phyloP scores from a whole-genome alignment of 2,329 filamentous ascomycete genomes.

The Fonsecaea multimorphosa region DNA sequence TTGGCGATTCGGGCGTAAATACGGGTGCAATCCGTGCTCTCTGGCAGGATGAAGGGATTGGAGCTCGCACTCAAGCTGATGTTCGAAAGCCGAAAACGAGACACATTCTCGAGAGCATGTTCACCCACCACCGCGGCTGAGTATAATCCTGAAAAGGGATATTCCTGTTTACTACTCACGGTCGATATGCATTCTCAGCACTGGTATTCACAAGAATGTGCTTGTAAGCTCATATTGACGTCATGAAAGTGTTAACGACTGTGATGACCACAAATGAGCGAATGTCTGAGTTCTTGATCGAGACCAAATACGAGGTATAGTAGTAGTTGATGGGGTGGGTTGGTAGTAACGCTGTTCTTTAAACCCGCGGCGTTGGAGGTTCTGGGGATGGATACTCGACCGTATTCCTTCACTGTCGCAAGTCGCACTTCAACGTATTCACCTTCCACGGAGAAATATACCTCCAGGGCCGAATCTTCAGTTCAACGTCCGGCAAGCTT shows the following conservation, averaged over 20 bases:
- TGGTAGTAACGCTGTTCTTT: too few relatives aligned
- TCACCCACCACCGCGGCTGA: not conserved
- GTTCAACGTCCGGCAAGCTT: not conserved
- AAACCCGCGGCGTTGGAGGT: too few relatives aligned
- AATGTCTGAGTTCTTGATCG: not conserved
- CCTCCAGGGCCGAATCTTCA: not conserved
- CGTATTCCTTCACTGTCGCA: not conserved
- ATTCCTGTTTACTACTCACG: not conserved
- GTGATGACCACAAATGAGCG: not conserved
- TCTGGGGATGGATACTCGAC: not conserved
- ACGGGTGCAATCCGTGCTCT: not conserved
- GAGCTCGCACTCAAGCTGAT: not conserved
- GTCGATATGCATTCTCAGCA: not conserved
- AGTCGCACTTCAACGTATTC: not conserved
- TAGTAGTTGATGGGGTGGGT: not conserved
- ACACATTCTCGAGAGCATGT: not conserved
- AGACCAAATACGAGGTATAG: not conserved
- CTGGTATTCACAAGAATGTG: not conserved
- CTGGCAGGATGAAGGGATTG: not conserved
- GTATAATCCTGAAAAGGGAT: not conserved
- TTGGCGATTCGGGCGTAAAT: not conserved
- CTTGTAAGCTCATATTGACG: slow-evolving; percentile 1
- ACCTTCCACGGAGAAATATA: not conserved
- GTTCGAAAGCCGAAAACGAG: not conserved
- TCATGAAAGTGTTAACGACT: not conserved